Conservation (phyloP, 1,284 basidiomycete genomes). For the Cutaneotrichosporon cutaneum region DNA sequence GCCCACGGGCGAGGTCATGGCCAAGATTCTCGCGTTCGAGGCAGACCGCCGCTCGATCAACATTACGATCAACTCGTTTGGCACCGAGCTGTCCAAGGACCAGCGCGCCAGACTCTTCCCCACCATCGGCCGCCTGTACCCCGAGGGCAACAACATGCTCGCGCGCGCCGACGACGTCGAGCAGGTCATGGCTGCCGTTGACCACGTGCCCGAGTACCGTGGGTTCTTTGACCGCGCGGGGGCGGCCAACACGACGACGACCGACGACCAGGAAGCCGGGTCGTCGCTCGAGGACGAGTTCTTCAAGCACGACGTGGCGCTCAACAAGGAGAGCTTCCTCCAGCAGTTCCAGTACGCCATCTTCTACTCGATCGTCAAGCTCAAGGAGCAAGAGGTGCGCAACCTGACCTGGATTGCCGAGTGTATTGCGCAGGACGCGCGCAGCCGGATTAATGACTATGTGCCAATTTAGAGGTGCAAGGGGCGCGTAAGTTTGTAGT, state of each 20-base stretch:
- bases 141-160: conserved; percentile 91
- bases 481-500: conserved; percentile 15
- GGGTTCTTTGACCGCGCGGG: conserved; percentile 75
- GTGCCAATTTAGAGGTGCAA: conserved; percentile 65
- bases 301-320: conserved; percentile 88
- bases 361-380: conserved; percentile 91
- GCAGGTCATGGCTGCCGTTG: conserved; percentile 83
- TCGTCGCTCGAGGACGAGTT: conserved; percentile 84
- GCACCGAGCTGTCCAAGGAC: conserved; percentile 91
- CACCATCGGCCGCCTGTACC: conserved; percentile 86
- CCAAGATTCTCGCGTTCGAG: conserved; percentile 86
- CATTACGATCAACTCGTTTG: conserved; percentile 99
- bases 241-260: conserved; percentile 16
- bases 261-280: conserved; percentile 39
- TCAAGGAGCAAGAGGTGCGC: conserved; percentile 99
- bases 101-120: conserved; percentile 96
- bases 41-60: conserved; percentile 96
- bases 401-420: conserved; percentile 97
- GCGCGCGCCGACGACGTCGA: conserved; percentile 95
- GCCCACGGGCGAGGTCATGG: conserved; percentile 87
- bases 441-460: conserved; percentile 85
- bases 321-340: conserved; percentile 90
- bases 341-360: conserved; percentile 93
- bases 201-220: conserved; percentile 84
- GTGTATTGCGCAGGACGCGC: conserved; percentile 89